phyloP scores from a whole-genome alignment of 2,329 filamentous ascomycete genomes.

The Penicillium palitans region DNA sequence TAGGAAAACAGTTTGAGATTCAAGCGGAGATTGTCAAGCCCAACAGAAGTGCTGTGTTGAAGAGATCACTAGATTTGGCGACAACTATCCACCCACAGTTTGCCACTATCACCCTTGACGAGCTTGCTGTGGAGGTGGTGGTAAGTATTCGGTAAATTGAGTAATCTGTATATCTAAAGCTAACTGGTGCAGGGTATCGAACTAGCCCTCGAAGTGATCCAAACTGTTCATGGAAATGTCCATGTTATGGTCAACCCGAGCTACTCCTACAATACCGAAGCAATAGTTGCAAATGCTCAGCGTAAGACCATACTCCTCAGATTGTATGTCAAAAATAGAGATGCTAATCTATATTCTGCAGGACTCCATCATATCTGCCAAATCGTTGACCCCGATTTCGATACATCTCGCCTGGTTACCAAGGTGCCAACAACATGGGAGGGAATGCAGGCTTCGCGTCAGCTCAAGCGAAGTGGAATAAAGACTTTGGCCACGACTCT shows the following conservation, averaged over 20 bases:
- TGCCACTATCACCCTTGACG: neutral
- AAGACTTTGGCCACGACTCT: constrained; percentile 42
- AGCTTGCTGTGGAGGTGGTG: neutral
- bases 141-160: neutral
- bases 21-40: neutral
- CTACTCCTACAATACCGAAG: neutral
- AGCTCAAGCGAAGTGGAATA: neutral
- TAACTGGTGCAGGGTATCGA: neutral
- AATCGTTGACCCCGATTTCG: neutral
- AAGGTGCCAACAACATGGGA: neutral
- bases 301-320: neutral
- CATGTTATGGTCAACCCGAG: neutral
- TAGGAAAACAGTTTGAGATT: neutral
- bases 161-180: neutral
- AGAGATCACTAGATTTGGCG: neutral
- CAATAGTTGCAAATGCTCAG: neutral
- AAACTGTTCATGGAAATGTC: neutral
- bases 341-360: neutral
- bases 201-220: neutral
- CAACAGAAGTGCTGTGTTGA: neutral
- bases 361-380: neutral
- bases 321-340: neutral
- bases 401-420: neutral
- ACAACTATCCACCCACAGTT: neutral
- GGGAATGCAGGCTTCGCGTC: neutral